Evolutionary conservation across 371 early-diverging fungal species (phyloP).

Genomic region (Mucor circinelloides): DNA sequence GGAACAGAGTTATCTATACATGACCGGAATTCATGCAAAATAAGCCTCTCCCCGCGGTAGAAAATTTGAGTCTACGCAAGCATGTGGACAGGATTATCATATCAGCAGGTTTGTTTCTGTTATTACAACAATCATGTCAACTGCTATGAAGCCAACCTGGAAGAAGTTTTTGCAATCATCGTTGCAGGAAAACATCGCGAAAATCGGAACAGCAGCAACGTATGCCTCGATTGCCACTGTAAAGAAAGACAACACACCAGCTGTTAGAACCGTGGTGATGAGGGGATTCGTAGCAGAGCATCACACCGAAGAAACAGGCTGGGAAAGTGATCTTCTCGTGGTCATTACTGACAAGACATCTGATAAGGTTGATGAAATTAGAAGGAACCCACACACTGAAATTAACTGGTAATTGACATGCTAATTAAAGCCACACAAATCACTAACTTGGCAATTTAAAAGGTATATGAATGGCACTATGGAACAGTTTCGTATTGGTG

Average conservation of each 20-base stretch:
- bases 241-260: slow-evolving; percentile 36
- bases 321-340: slow-evolving; percentile 43
- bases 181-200: slow-evolving; percentile 40
- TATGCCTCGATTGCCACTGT: slow-evolving; percentile 49
- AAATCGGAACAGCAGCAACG: slow-evolving; percentile 31
- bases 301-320: slow-evolving; percentile 38
- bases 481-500: slow-evolving; percentile 42
- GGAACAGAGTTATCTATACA: neutral
- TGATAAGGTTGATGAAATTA: slow-evolving; percentile 39
- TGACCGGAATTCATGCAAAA: neutral
- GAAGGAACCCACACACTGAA: slow-evolving; percentile 35
- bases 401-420: slow-evolving; percentile 37
- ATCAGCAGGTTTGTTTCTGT: neutral
- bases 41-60: neutral
- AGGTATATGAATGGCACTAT: slow-evolving; percentile 44
- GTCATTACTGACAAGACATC: slow-evolving; percentile 44
- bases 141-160: neutral
- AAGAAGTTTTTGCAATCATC: slow-evolving; percentile 8
- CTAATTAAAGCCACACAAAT: neutral
- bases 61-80: neutral
- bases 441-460: neutral
- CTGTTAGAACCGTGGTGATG: slow-evolving; percentile 52
- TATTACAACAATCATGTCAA: neutral
- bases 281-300: slow-evolving; percentile 53
- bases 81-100: neutral